phyloP scores from a whole-genome alignment of 2,329 filamentous ascomycete genomes.

The Verticillium isaacii region DNA sequence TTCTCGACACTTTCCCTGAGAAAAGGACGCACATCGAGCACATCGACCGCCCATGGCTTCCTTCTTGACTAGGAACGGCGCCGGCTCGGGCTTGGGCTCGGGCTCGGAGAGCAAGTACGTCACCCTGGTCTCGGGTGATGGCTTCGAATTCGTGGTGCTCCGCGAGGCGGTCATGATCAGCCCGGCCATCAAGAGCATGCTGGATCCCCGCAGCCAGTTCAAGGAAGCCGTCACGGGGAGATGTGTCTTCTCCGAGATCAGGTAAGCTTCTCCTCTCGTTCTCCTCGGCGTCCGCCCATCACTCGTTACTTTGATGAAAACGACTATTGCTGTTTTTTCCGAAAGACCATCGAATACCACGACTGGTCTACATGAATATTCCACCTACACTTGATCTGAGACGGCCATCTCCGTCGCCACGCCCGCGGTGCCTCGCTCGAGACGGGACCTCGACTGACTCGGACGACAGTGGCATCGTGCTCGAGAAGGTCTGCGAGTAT shows the following conservation, averaged over 20 bases:
- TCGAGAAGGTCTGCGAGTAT: conserved; percentile 80
- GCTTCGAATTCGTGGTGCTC: conserved; percentile 70
- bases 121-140: conserved; percentile 71
- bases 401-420: conserved; percentile 17
- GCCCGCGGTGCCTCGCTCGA: conserved; percentile 3
- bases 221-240: conserved; percentile 59
- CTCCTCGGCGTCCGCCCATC: conserved; percentile 1
- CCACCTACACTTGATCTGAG: conserved; percentile 64
- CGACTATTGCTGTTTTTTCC: conserved; percentile 37
- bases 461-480: conserved; percentile 57
- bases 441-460: conserved; percentile 4
- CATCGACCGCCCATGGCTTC: not conserved
- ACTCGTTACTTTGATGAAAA: conserved; percentile 23
- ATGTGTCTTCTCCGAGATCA: conserved; percentile 68
- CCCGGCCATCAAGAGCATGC: conserved; percentile 68
- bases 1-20: not conserved
- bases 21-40: not conserved
- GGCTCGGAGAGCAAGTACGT: conserved; percentile 58
- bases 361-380: conserved; percentile 43
- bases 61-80: not conserved
- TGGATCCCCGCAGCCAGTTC: conserved; percentile 66
- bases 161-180: conserved; percentile 67
- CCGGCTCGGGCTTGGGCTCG: not conserved
- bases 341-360: conserved; percentile 35
- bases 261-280: conserved; percentile 41